These are phyloP conservation scores for Periconia digitata DNA, from an alignment of 2,329 filamentous ascomycete species.

Conservation along the genomic window DNA sequence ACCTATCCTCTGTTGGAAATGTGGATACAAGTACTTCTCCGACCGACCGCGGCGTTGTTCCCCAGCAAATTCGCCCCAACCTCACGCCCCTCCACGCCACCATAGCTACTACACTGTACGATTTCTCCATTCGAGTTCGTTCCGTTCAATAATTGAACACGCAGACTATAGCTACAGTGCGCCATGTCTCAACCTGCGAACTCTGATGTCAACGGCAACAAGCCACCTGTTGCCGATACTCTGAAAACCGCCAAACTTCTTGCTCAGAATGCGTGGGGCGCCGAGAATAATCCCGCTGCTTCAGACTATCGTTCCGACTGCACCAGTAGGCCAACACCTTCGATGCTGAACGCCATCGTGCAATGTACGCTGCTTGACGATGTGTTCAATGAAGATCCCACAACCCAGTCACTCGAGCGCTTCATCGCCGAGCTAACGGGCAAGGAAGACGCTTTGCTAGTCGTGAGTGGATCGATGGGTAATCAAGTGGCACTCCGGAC, in stretches of 20 bases:
- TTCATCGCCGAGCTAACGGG: slow-evolving; percentile 72
- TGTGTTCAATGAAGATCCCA: slow-evolving; percentile 77
- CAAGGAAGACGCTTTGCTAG: slow-evolving; percentile 77
- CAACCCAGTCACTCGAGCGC: slow-evolving; percentile 73
- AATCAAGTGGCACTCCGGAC: slow-evolving; percentile 83
- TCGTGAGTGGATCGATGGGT: slow-evolving; percentile 90
- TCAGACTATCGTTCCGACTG: slow-evolving; percentile 57
- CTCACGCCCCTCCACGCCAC: slow-evolving; percentile 14
- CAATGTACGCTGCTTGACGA: slow-evolving; percentile 79
- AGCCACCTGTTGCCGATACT: slow-evolving; percentile 3
- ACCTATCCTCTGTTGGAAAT: too few relatives aligned
- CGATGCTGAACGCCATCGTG: slow-evolving; percentile 80
- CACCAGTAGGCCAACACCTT: slow-evolving; percentile 46
- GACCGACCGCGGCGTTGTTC: too few relatives aligned
- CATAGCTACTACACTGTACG: slow-evolving; percentile 19
- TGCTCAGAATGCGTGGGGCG: slow-evolving; percentile 39
- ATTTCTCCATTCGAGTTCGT: too few relatives aligned
- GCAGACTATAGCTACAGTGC: too few relatives aligned
- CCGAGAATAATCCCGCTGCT: slow-evolving; percentile 54
- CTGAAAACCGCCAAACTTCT: slow-evolving; percentile 6
- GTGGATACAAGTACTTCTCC: too few relatives aligned
- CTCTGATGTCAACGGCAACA: slow-evolving; percentile 33
- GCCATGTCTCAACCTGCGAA: slow-evolving; percentile 35
- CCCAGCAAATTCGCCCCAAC: too few relatives aligned
- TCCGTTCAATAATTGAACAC: too few relatives aligned